Evolutionary conservation across 176 grass and related monocot species (phyloP), one percentile per base, ranked within the genome.

Genomic region (Oryza coarctata): DNA sequence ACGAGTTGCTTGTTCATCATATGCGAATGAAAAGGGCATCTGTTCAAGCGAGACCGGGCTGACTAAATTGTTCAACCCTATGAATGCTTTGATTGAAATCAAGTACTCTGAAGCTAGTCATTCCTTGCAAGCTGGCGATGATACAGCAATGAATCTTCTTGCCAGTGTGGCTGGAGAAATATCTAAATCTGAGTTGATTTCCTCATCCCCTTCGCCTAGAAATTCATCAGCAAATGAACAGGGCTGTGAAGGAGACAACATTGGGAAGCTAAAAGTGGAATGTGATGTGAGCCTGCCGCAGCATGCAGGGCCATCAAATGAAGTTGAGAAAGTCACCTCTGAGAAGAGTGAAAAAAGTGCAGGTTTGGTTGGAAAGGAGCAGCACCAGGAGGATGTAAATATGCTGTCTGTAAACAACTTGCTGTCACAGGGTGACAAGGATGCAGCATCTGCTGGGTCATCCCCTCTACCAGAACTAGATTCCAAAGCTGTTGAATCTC

Each of bases 11-110:
- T 88, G 86, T 69, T 93, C 86, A 25, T 83, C 86, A 3, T 65
- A 89, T 81, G 78, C 67, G 40, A 94, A 92, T 64, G 92, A 93
- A 65, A 94, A 94, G 74, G 88, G 36, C 0, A 13, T 60, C 12
- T 80, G 52, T 22, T 80, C 81, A 30, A 81, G 58, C 77, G 85
- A 91, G 60, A 76, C 78, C 31, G 90, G 33, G 47, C 30, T 26
- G 47, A 91, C 76, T 70, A 95, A 78, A 40, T 90, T 89, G 30
- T 99, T 99, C 83, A 91, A 66, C 63, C 91, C 96, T 82, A 92
- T 99, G 83, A 99, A 91, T 87, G 90, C 96, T n/a, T 77, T 99
- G 80, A 93, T 99, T 81, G 93, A 97, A 90, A 97, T 91, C 18
- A 94, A 94, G 61, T 97, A 92, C 28, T 94, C 89, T 44, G 92